Evolutionary conservation across 352 stramenopile species (phyloP).

Genomic region (Pythium brachiatum): DNA sequence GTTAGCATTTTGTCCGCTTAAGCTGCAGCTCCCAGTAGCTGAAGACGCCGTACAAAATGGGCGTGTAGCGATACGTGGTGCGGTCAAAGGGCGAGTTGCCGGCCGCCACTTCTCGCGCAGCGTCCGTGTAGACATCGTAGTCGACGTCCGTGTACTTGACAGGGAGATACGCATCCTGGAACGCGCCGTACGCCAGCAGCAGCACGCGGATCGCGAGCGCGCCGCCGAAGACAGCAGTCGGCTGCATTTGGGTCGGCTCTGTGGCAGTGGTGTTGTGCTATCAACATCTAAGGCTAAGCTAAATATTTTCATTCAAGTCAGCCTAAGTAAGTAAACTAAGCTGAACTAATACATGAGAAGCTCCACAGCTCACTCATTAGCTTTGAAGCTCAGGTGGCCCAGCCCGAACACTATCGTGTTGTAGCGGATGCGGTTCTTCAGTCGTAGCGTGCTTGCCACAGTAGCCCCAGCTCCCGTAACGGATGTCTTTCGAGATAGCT

Average conservation of each 20-base stretch:
- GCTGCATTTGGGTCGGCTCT: constrained; percentile 20
- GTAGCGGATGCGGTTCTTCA: constrained; percentile 76
- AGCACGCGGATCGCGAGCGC: constrained; percentile 59
- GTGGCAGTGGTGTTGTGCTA: not conserved
- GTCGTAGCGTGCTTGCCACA: constrained; percentile 15
- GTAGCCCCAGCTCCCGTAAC: not conserved
- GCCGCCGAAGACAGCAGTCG: constrained; percentile 36
- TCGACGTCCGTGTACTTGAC: constrained; percentile 99
- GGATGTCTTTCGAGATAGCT: constrained; percentile 1
- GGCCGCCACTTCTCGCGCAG: constrained; percentile 85
- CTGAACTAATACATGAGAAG: not conserved
- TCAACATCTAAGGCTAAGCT: not conserved
- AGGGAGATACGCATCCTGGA: constrained; percentile 72
- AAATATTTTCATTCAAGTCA: not conserved
- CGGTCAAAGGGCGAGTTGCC: constrained; percentile 93
- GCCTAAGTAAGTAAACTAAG: not conserved
- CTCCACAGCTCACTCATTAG: constrained; percentile 25
- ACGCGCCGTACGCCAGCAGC: constrained; percentile 67
- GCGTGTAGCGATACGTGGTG: constrained; percentile 99
- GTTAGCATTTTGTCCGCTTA: not conserved
- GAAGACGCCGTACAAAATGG: constrained; percentile 80
- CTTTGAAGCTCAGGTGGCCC: constrained; percentile 48
- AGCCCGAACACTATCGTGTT: constrained; percentile 72
- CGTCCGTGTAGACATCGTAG: constrained; percentile 98
- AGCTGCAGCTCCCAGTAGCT: not conserved